Evolutionary conservation across 2,329 filamentous ascomycete genomes (phyloP), one percentile per base, ranked within the genome.

Genomic region (Pleoardoris graminearum): DNA sequence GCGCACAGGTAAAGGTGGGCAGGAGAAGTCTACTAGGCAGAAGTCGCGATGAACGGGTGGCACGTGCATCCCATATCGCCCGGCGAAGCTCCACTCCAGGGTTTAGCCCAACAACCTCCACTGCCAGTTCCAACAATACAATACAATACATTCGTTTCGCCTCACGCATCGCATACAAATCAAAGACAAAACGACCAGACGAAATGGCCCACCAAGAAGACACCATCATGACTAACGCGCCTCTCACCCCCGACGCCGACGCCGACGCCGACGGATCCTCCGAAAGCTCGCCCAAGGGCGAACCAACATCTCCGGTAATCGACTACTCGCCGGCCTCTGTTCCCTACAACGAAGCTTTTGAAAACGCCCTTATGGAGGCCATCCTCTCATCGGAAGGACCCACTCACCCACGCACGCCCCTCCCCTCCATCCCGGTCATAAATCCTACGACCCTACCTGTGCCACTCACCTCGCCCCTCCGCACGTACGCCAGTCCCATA

Each of bases 291-390:
- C 27, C 53, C 23, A 49, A 60, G 17, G 59, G 63, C 7, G 59
- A 66, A 41, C 66, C 65, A 38, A 65, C 66, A 16, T 62, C 64
- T 11, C 68, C 69, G 29, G 58, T 62, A 37, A 63, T 76, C 44
- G 69, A 73, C 61, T 78, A 76, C 59, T 73, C 76, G 8, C 75
- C 75, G 3, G 69, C 73, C 51, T 72, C 76, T 37, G 71, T 78
- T 11, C 68, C 71, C 16, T 79, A 79, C 71, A 66, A 71, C 58
- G 71, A 73, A 47, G 61, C 61, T 22, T 80, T 77, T 58, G 77
- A 80, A 55, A 75, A 80, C 60, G 61, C 63, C 7, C 60, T 79
- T 11, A 75, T 78, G 69, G 56, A 65, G 8, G 55, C 69, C 6
- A 67, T 78, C 11, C 68, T 77, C 21, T 62, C 74, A 30, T 66